A percentile compares a stretch with the other conserved stretches of the same genome.
Evolutionary conservation across 2,329 filamentous ascomycete genomes (phyloP).

Genomic region (Drechslerella coelobrocha): DNA sequence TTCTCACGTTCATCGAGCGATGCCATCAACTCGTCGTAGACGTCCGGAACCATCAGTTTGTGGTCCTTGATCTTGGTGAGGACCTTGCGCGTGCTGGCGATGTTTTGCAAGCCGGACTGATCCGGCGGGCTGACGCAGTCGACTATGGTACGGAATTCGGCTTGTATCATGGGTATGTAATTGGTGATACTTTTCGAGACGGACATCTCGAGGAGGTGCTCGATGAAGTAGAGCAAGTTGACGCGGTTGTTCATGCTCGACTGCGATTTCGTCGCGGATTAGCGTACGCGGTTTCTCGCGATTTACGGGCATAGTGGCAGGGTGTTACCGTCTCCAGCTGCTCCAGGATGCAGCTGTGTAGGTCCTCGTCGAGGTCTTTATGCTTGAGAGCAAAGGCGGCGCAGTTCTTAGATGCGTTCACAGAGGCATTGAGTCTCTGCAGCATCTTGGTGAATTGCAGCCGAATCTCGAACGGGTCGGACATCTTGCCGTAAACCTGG

Average conservation of each 20-base stretch:
- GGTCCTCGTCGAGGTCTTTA: constrained; percentile 91
- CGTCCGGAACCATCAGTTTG: constrained; percentile 32
- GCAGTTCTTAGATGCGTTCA: constrained; percentile 86
- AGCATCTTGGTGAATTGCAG: constrained; percentile 94
- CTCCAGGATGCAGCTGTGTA: constrained; percentile 96
- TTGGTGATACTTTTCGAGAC: constrained; percentile 75
- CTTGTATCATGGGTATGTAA: constrained; percentile 92
- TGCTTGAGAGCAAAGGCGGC: constrained; percentile 94
- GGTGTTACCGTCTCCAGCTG: constrained; percentile 77
- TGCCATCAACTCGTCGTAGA: constrained; percentile 16
- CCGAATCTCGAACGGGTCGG: constrained; percentile 95
- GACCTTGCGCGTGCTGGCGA: constrained; percentile 87
- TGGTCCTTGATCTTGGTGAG: constrained; percentile 54
- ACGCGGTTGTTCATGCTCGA: constrained; percentile 96
- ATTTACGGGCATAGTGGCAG: too few relatives aligned
- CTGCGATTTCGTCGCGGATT: too few relatives aligned
- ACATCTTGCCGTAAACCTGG: too few relatives aligned
- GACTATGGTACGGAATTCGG: constrained; percentile 88
- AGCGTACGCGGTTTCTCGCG: too few relatives aligned
- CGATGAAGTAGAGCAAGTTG: constrained; percentile 99
- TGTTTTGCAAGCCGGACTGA: constrained; percentile 87
- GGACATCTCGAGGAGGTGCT: constrained; percentile 88
- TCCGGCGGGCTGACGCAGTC: constrained; percentile 89
- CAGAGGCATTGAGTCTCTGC: constrained; percentile 87
- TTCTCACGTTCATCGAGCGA: constrained; percentile 67